Evolutionary conservation across 257 asterid genomes (phyloP).

Genomic region (Nicotiana sylvestris): DNA sequence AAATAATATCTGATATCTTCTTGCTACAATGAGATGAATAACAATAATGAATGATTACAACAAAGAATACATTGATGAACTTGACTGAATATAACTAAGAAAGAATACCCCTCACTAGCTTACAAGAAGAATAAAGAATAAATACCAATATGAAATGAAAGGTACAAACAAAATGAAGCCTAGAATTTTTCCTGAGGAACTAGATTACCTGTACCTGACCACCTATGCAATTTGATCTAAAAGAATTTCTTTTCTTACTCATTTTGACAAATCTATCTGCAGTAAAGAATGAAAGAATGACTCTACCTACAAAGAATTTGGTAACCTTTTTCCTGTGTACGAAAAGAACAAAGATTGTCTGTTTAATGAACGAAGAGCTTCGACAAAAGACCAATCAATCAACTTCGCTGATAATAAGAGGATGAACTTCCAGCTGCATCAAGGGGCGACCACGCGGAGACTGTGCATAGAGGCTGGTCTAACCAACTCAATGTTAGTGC

Average conservation of each 20-base stretch:
- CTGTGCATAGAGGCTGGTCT: constrained; percentile 76
- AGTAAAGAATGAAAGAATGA: constrained; percentile 65
- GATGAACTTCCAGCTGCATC: constrained; percentile 58
- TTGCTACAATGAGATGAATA: constrained; percentile 2
- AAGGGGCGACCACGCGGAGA: constrained; percentile 56
- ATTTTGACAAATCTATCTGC: constrained; percentile 41
- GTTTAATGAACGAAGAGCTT: constrained; percentile 1
- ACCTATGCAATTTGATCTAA: constrained; percentile 7
- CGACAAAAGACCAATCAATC: background rate
- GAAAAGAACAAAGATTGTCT: constrained; percentile 12
- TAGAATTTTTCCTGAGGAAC: background rate
- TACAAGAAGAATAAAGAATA: constrained; percentile 9
- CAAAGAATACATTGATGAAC: background rate
- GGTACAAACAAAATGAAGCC: constrained; percentile 10
- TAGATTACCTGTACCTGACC: constrained; percentile 5
- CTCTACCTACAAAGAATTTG: constrained; percentile 47
- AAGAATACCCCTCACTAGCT: constrained; percentile 8
- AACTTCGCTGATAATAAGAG: constrained; percentile 18
- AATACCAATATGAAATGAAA: constrained; percentile 1
- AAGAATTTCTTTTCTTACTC: constrained; percentile 5
- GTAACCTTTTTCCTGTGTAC: constrained; percentile 21
- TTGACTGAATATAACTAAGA: constrained; percentile 6
- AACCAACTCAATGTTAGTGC: constrained; percentile 62
- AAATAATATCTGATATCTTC: background rate
- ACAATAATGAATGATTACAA: background rate